Base-by-base conservation (phyloP, 371 early-diverging fungal species). In the Apophysomyces sp. region DNA sequence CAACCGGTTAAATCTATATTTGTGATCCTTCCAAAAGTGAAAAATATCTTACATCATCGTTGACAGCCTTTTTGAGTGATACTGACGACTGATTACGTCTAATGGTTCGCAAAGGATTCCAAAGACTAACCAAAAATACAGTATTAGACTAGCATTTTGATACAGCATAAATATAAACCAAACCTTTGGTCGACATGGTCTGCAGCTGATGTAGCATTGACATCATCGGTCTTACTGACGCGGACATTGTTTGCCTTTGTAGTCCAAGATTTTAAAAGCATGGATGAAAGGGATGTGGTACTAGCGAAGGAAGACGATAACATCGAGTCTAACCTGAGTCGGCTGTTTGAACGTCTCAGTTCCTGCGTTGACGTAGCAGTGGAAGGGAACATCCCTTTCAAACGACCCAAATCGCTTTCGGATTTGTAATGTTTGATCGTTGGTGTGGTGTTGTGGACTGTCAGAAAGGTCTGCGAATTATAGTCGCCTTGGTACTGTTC, bases 391-490 rank as follows among this genome's bases (percentile, higher is more conserved):
- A 63, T 57, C 24, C 58, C 40, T 26, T 55, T 58, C 7, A 78
- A 53, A 8, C 64, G 61, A 21, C 64, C 51, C 2, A 76, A 58
- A 31, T 78, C 79, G n/a, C 65, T 70, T 57, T 78, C 78, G 0
- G 78, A 78, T 30, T 70, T 65, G 56, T 69, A 63, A 9, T 64
- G 68, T 34, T 69, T 75, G 3, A 75, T 30, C 11, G 41, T 31
- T 51, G 58, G 28, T 15, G 37, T 36, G 54, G 15, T 54, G 9
- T 27, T 37, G n/a, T 15, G 55, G 21, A 30, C 28, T 39, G 27
- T 57, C 13, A 41, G 58, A 12, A 16, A 28, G 11, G 18, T 24
- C n/a, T 21, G 49, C 16, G 1, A n/a, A 21, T 44, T 21, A 2
- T 3, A 11, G 3, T 44, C 49, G 13, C 34, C 34, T 13, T 34